These are phyloP conservation scores for Curvularia eragrostidis DNA, from an alignment of 2,329 filamentous ascomycete species.

Conservation along the genomic window DNA sequence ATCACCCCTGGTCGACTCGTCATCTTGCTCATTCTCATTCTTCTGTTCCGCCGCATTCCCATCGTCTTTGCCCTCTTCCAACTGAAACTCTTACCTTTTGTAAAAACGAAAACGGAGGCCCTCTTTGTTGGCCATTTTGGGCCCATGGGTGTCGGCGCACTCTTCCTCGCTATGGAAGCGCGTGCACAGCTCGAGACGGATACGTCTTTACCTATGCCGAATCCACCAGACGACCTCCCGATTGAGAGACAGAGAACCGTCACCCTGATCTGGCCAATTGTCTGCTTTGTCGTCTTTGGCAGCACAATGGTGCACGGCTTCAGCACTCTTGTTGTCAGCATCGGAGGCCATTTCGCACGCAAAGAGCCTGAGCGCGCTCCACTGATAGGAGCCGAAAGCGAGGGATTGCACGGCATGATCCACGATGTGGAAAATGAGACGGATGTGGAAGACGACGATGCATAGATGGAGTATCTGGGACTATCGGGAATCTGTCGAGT, in stretches of 20 bases:
- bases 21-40: slow-evolving; percentile 57
- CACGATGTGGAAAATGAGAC: slow-evolving; percentile 48
- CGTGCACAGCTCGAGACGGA: slow-evolving; percentile 60
- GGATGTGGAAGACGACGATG: slow-evolving; percentile 8
- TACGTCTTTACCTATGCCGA: slow-evolving; percentile 53
- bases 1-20: slow-evolving; percentile 55
- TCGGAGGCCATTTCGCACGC: slow-evolving; percentile 57
- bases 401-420: slow-evolving; percentile 59
- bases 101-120: slow-evolving; percentile 60
- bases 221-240: slow-evolving; percentile 50
- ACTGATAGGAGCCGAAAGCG: slow-evolving; percentile 58
- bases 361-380: slow-evolving; percentile 58
- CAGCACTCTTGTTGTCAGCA: slow-evolving; percentile 59
- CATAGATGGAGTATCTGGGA: not conserved
- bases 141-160: slow-evolving; percentile 63
- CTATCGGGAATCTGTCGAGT: not conserved
- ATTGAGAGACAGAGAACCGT: slow-evolving; percentile 50
- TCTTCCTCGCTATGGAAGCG: slow-evolving; percentile 65
- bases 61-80: slow-evolving; percentile 58
- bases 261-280: slow-evolving; percentile 60
- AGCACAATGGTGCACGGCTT: slow-evolving; percentile 63
- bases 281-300: slow-evolving; percentile 62
- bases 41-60: slow-evolving; percentile 61
- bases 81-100: slow-evolving; percentile 53
- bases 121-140: slow-evolving; percentile 65